Percentiles rank a stretch among this genome's conserved stretches.
Conservation (phyloP, 345 rosid species). For the Citrus sp. region DNA sequence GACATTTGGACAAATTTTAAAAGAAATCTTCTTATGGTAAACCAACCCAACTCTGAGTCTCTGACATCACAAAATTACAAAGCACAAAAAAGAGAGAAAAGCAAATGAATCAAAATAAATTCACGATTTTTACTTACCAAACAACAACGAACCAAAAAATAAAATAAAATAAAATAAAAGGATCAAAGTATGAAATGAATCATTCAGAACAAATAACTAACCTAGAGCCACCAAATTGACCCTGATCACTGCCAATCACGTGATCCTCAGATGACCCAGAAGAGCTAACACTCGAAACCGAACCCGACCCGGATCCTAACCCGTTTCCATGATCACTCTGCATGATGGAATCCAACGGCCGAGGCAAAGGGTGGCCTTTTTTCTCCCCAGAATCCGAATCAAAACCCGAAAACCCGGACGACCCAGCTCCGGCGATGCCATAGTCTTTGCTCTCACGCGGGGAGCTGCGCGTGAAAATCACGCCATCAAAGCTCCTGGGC, state of each 20-base stretch:
- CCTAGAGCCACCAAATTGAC: constrained; percentile 52
- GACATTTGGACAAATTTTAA: neutral
- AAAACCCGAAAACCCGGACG: constrained; percentile 63
- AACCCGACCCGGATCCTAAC: constrained; percentile 58
- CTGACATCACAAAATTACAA: constrained; percentile 15
- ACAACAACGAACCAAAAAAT: neutral
- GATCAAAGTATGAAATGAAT: neutral
- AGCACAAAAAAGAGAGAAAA: neutral
- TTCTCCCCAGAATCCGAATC: constrained; percentile 66
- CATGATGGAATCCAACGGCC: constrained; percentile 42
- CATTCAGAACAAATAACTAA: constrained; percentile 5
- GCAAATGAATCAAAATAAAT: neutral
- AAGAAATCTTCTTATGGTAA: neutral
- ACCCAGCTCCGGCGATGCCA: constrained; percentile 26
- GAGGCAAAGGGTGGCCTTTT: constrained; percentile 73
- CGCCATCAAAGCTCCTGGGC: constrained; percentile 39
- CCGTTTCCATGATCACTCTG: constrained; percentile 39
- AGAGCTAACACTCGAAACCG: constrained; percentile 80
- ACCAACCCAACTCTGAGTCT: constrained; percentile 15
- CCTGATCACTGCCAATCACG: constrained; percentile 29
- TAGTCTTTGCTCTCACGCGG: constrained; percentile 53
- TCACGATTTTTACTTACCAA: neutral
- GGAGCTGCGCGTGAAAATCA: constrained; percentile 31
- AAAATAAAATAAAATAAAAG: neutral
- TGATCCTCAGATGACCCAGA: constrained; percentile 83